These are phyloP conservation scores for Cyphellophora attinorum DNA, from an alignment of 2,329 filamentous ascomycete species.

Conservation along the genomic window DNA sequence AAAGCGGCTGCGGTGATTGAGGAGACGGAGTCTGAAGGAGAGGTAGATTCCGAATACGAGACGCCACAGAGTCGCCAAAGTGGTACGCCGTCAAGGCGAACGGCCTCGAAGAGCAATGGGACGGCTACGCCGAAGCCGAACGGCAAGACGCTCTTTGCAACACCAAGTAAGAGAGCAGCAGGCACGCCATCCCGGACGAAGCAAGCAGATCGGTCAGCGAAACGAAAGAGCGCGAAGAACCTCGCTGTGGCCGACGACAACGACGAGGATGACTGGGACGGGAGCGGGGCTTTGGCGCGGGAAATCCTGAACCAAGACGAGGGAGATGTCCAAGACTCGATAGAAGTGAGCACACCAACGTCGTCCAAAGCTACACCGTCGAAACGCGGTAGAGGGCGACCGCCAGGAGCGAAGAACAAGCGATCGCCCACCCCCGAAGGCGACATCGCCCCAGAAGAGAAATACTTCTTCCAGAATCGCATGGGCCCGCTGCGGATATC, in stretches of 20 bases:
- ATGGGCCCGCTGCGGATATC: slow-evolving; percentile 75
- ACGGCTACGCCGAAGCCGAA: slow-evolving; percentile 19
- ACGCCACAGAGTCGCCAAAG: no score
- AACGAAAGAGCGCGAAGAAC: slow-evolving; percentile 70
- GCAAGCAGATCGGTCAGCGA: slow-evolving; percentile 75
- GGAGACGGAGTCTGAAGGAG: neutral
- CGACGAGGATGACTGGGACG: slow-evolving; percentile 47
- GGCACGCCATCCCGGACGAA: slow-evolving; percentile 54
- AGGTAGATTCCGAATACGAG: neutral
- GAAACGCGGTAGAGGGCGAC: slow-evolving; percentile 44
- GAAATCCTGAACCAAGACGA: slow-evolving; percentile 51
- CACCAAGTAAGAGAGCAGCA: slow-evolving; percentile 20
- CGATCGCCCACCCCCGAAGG: slow-evolving; percentile 70
- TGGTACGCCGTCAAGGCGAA: neutral
- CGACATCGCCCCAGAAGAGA: slow-evolving; percentile 76
- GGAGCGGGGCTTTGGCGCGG: slow-evolving; percentile 57
- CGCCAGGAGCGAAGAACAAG: slow-evolving; percentile 47
- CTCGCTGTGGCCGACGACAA: slow-evolving; percentile 64
- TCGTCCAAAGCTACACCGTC: slow-evolving; percentile 40
- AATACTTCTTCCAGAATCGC: slow-evolving; percentile 88
- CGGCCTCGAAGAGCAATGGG: slow-evolving; percentile 1
- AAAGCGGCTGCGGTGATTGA: neutral
- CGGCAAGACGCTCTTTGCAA: slow-evolving; percentile 29
- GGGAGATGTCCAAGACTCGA: slow-evolving; percentile 23
- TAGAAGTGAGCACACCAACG: slow-evolving; percentile 24